phyloP scores from a whole-genome alignment of 2,329 filamentous ascomycete genomes.

The Drechslerella coelobrocha region DNA sequence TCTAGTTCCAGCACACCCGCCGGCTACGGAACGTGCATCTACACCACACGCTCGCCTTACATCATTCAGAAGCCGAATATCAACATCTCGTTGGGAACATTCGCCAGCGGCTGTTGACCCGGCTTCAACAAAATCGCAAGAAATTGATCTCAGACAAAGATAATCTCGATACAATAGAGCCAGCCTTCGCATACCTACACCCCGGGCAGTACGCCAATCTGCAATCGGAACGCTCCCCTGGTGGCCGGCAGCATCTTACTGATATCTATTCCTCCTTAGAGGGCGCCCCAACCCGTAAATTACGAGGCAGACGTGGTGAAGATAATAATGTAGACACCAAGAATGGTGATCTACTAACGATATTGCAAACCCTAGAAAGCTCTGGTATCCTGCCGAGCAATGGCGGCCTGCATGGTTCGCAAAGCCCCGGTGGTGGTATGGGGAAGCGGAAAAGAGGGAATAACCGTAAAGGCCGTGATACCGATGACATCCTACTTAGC shows the following conservation, averaged over 20 bases:
- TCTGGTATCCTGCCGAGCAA: conserved; percentile 34
- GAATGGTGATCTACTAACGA: conserved; percentile 37
- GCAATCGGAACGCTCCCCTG: conserved; percentile 40
- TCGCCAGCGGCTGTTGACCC: conserved; percentile 31
- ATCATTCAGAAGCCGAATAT: conserved; percentile 47
- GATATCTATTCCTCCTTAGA: conserved; percentile 45
- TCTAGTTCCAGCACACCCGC: conserved; percentile 40
- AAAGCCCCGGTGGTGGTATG: conserved; percentile 50
- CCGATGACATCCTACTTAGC: conserved; percentile 30
- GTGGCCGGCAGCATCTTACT: conserved; percentile 29
- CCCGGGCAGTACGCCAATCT: conserved; percentile 31
- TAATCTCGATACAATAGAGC: conserved; percentile 40
- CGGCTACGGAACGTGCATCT: conserved; percentile 32
- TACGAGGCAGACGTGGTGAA: conserved; percentile 44
- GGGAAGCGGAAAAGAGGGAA: conserved; percentile 51
- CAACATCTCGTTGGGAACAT: conserved; percentile 46
- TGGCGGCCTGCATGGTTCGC: conserved; percentile 33
- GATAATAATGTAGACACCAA: conserved; percentile 35
- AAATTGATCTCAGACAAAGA: conserved; percentile 49
- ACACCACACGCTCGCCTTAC: conserved; percentile 35
- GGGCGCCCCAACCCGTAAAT: conserved; percentile 36
- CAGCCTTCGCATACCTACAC: conserved; percentile 36
- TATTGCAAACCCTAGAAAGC: conserved; percentile 38
- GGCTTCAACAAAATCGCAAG: conserved; percentile 46
- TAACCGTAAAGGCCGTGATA: conserved; percentile 47